Conservation (phyloP, 129 eudicot species). For the Solidago caesia region DNA sequence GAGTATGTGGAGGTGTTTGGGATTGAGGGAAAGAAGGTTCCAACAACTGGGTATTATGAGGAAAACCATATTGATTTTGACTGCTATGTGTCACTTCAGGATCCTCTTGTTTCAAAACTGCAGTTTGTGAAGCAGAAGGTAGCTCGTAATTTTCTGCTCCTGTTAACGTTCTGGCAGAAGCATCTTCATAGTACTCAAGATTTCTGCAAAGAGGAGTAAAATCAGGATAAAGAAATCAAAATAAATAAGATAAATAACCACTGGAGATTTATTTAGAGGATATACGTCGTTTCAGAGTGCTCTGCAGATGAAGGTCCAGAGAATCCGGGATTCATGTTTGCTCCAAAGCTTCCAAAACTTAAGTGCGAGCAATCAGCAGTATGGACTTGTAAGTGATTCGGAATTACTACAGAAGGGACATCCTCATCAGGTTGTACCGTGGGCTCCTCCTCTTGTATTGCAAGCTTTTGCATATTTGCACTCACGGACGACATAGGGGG, state of each 20-base stretch:
- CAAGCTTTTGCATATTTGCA: conserved; percentile 58
- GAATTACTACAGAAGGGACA: conserved; percentile 80
- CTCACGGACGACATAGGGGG: conserved; percentile 56
- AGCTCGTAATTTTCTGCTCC: conserved; percentile 52
- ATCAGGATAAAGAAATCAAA: conserved; percentile 4
- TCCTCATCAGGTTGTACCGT: conserved; percentile 45
- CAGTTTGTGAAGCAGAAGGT: conserved; percentile 68
- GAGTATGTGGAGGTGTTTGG: conserved; percentile 60
- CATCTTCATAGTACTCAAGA: conserved; percentile 70
- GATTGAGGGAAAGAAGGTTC: conserved; percentile 52
- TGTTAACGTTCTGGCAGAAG: conserved; percentile 37
- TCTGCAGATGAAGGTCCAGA: conserved; percentile 64
- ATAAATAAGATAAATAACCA: neutral
- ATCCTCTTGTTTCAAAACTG: conserved; percentile 63
- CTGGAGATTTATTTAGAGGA: neutral
- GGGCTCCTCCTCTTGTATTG: conserved; percentile 51
- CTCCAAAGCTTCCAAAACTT: conserved; percentile 91
- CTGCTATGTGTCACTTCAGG: conserved; percentile 53
- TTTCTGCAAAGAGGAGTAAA: conserved; percentile 42
- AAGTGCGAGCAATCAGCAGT: conserved; percentile 80
- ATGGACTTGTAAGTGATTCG: conserved; percentile 86
- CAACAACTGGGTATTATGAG: conserved; percentile 53
- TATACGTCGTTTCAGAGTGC: conserved; percentile 59
- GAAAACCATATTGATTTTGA: conserved; percentile 62
- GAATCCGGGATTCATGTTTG: conserved; percentile 45